These are phyloP conservation scores for Plasmodium sp. DNA, from an alignment of 169 alveolate genomes.

Conservation along the genomic window DNA sequence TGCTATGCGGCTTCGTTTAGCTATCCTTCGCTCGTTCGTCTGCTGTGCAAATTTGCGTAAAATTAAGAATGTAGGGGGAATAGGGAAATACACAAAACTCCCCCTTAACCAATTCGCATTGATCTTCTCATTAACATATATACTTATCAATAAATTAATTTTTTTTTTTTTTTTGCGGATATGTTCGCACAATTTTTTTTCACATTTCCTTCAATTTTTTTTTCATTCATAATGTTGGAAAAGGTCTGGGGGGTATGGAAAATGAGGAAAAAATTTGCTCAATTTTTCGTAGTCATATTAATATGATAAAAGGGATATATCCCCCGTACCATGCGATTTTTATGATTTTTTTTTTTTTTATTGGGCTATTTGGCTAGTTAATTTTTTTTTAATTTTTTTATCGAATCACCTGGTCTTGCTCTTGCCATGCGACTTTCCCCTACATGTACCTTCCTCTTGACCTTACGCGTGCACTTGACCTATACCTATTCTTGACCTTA, in stretches of 20 bases:
- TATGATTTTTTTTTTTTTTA: no score
- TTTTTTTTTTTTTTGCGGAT: background rate
- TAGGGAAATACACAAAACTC: background rate
- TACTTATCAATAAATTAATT: no score
- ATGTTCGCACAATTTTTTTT: background rate
- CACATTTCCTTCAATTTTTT: background rate
- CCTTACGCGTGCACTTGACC: no score
- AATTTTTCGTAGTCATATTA: background rate
- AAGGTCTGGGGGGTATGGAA: background rate
- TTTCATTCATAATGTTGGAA: background rate
- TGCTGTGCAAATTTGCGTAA: background rate
- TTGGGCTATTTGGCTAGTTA: background rate
- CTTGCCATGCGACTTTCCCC: no score
- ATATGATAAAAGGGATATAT: background rate
- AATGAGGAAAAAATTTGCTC: background rate
- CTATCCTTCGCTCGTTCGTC: background rate
- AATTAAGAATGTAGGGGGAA: background rate
- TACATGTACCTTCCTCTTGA: no score
- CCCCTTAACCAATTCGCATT: background rate
- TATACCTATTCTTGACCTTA: no score
- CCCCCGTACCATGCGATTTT: background rate
- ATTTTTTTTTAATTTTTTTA: no score
- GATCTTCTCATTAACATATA: background rate
- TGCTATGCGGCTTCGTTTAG: background rate
- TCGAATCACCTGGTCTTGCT: no score